Percentiles rank a stretch among this genome's conserved stretches.
Conservation (phyloP, 2,329 filamentous ascomycete species). For the Aspergillus viridinutans region DNA sequence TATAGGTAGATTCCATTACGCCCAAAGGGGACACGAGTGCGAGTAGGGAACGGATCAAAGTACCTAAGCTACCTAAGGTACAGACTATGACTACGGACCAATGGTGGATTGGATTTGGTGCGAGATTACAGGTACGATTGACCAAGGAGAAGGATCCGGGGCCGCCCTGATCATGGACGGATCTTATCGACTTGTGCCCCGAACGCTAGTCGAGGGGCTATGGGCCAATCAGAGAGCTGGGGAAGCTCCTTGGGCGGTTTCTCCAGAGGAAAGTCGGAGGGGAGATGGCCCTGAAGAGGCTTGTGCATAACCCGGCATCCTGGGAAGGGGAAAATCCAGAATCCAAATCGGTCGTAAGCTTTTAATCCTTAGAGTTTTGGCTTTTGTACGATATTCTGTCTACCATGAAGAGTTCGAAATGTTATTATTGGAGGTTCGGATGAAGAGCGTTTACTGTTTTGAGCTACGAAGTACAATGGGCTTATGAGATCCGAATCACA, state of each 20-base stretch:
- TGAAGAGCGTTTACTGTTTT: background rate
- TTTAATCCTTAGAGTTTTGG: background rate
- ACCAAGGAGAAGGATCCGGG: background rate
- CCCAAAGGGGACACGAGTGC: background rate
- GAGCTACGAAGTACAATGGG: background rate
- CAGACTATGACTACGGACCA: background rate
- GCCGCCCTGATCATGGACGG: conserved; percentile 8
- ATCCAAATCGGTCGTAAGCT: background rate
- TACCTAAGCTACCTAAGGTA: conserved; percentile 6
- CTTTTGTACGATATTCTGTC: background rate
- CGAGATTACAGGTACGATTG: conserved; percentile 11
- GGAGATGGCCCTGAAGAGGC: conserved; percentile 2
- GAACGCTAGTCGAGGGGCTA: background rate
- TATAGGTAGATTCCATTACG: background rate
- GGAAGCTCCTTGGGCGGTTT: conserved; percentile 6
- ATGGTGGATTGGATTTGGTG: background rate
- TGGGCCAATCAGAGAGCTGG: conserved; percentile 6
- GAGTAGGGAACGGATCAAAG: background rate
- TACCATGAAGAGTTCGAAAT: background rate
- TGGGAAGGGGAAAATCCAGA: conserved; percentile 2
- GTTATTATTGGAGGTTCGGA: background rate
- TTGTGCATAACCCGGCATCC: conserved; percentile 12
- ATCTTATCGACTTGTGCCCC: conserved; percentile 14
- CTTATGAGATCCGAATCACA: background rate
- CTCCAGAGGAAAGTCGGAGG: conserved; percentile 6